Evolutionary conservation across 2,329 filamentous ascomycete genomes (phyloP), one percentile per base, ranked within the genome.

Genomic region (Paecilomyces formosus): DNA sequence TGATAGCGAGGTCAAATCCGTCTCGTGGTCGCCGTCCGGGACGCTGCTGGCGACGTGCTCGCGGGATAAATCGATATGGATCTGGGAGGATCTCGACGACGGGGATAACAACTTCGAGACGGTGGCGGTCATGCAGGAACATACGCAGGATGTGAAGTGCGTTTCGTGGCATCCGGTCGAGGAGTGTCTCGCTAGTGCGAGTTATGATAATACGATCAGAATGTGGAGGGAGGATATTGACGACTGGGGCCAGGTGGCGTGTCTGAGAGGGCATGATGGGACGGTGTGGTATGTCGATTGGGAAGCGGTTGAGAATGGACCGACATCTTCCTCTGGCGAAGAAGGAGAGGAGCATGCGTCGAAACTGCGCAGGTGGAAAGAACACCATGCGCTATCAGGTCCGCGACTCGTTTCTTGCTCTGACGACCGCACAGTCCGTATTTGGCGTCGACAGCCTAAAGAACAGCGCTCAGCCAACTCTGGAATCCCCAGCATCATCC

Each of bases 91-190:
- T 72, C 84, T 97, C 57, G 77, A 78, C 57, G 88, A 89, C 64
- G 89, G 88, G 15, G 92, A 96, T 57, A 93, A 96, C 72, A 94
- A 97, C 72, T 97, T 92, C 79, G 94, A 99, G 81, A 97, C 94
- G 1, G 87, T 97, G 15, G 94, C 93, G 0, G 93, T 97, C 56
- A 81, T 97, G 68, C 91, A 90, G 74, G 94, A 97, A 76, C 94
- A 99, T 72, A 89, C 92, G 53, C 92, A 90, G 22, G 94, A 99
- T 75, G 92, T 99, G 64, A 99, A 99, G 74, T 90, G 87, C 63
- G 90, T 99, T 1, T 85, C 87, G 2, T 99, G 94, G 94, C 92
- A 94, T 71, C 91, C 91, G 0, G 85, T 87, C 56, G 78, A 82
- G 53, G 88, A 96, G 64, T 82, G 94, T 53, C 82, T 99, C 21